Base-by-base conservation (phyloP, 2,329 filamentous ascomycete species). In the Penicillium glabrum region DNA sequence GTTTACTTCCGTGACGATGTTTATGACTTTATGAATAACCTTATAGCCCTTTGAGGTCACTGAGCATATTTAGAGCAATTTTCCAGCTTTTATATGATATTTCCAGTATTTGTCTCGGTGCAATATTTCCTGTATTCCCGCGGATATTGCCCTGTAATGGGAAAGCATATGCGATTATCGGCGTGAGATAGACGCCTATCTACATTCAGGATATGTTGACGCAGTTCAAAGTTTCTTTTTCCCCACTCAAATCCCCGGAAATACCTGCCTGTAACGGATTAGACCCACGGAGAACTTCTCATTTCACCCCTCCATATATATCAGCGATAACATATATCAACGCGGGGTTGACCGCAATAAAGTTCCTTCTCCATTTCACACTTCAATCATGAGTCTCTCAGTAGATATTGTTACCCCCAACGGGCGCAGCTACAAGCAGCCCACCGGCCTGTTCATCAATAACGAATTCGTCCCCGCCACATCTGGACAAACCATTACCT, bases 401-500 rank as follows among this genome's bases (percentile, higher is more conserved):
- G 26, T 67, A n/a, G 62, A 89, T 64, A 82, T 93, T 39, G 86
- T 81, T 5, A 87, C 89, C 29, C 89, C 89, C 11, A 93, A 92
- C 72, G 89, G 89, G 66, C 79, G 76, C 70, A 85, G 82, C 66
- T 91, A 89, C 75, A 79, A 75, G 16, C 87, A 91, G 75, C 88
- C 89, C 1, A 80, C 83, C n/a, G 89, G 89, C 3, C 81, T 93
- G 3, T 92, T 91, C 74, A 90, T 92, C 78, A 88, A 90, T 77
- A 91, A 91, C 62, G 87, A 91, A 71, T 91, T 89, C 69, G 85
- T 90, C 47, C 80, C 84, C 67, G 83, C 84, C 53, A 83, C 80
- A 24, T 50, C 47, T 64, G 85, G 82, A 24, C 79, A 85, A 66
- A 88, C 80, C 53, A 82, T 91, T 50, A 78, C 80, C 11, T 82